Evolutionary conservation across 2,329 filamentous ascomycete species (phyloP), one percentile per base, ranked within the genome.

Genomic region (Trichoderma simmonsii): DNA sequence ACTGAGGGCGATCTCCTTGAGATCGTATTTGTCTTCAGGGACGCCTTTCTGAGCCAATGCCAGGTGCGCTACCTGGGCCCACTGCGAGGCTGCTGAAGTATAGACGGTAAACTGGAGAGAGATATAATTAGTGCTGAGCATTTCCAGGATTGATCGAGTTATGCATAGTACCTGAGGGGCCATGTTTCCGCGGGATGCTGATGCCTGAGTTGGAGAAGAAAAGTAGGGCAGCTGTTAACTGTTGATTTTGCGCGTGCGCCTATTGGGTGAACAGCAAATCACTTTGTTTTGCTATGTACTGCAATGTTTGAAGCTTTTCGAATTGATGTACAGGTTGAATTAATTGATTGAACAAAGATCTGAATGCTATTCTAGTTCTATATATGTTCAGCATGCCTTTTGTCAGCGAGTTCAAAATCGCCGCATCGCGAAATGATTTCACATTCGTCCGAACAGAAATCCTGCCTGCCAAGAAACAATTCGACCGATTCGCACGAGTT

Each of bases 21-120:
- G 15, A 3, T 74, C 39, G 59, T 73, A 75, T 15, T 75, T 73
- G 32, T 62, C 69, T 51, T 72, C 34, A 14, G 39, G 36, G 69
- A 76, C 71, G 12, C 74, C 73, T n/a, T 75, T 75, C 60, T 74
- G 71, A 6, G 73, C 71, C 21, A 76, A 21, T 30, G 74, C 71
- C 48, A 75, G 74, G 60, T 75, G 75, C 7, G 66, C 70, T 26
- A 74, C 72, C 12, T 74, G 74, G 8, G 73, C 74, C 75, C 74
- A 76, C 54, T 76, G 74, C 2, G 73, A 76, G 54, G 71, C 73
- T 48, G 61, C 71, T 24, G 70, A 75, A 4, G 75, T 72, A 48
- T 76, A 74, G 15, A 76, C 12, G n/a, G 70, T 72, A 43, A 74
- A 71, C 74, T 75, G n/a, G 11, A 11, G 18, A 28, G 18, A 24